phyloP scores from a whole-genome alignment of 2,329 filamentous ascomycete genomes.

The Aspergillus costaricaensis region DNA sequence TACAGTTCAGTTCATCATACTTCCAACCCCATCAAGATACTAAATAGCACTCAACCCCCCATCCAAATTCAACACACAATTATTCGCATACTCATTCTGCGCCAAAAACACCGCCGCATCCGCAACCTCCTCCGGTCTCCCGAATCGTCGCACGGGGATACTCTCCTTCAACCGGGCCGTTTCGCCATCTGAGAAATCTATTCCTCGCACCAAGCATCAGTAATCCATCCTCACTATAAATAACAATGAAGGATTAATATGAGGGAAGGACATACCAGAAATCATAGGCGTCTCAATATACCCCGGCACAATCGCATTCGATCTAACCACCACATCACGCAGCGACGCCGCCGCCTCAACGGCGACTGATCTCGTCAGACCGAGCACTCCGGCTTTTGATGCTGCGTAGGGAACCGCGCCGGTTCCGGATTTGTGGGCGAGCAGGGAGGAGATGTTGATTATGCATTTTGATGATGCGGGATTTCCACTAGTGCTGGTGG shows the following conservation, averaged over 20 bases:
- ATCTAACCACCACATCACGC: slow-evolving; percentile 68
- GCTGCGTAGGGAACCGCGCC: slow-evolving; percentile 76
- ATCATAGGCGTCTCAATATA: slow-evolving; percentile 85
- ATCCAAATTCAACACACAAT: slow-evolving; percentile 82
- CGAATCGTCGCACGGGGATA: slow-evolving; percentile 70
- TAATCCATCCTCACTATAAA: background rate
- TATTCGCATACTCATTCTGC: slow-evolving; percentile 79
- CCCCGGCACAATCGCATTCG: slow-evolving; percentile 79
- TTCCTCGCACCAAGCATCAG: background rate
- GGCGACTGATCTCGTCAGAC: slow-evolving; percentile 48
- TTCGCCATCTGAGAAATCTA: slow-evolving; percentile 46
- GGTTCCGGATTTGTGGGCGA: slow-evolving; percentile 67
- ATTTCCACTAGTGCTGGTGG: no score
- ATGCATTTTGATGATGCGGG: slow-evolving; percentile 67
- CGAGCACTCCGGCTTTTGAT: slow-evolving; percentile 77
- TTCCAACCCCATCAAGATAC: slow-evolving; percentile 18
- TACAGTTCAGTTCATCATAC: background rate
- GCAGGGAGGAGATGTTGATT: slow-evolving; percentile 77
- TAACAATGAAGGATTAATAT: no score
- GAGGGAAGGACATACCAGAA: slow-evolving; percentile 53
- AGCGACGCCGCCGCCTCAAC: slow-evolving; percentile 45
- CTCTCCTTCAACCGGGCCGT: slow-evolving; percentile 38
- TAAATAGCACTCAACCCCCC: slow-evolving; percentile 74
- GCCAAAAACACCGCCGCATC: slow-evolving; percentile 78
- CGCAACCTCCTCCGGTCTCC: slow-evolving; percentile 71